Base-by-base conservation (phyloP, 2,329 filamentous ascomycete genomes). In the Diaporthe nobilis region DNA sequence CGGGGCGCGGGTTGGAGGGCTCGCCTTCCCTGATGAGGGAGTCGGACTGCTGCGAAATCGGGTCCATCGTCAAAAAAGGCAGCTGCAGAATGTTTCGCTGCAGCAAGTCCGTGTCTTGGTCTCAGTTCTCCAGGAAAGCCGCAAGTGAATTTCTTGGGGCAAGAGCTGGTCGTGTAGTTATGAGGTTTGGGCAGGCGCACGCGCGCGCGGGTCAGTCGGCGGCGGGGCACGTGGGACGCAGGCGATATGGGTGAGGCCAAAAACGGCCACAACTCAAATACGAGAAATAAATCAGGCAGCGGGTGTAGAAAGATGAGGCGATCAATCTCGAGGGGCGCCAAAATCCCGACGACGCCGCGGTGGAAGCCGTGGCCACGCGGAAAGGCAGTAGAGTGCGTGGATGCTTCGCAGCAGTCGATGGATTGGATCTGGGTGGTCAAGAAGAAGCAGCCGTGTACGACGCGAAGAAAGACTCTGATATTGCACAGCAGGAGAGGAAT, bases 11-110 rank as follows among this genome's bases (percentile, higher is more conserved):
- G 39, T 74, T 68, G 9, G 61, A 39, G 9, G 63, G 55, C 34
- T 49, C 75, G 47, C 75, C 71, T 15, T 74, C 75, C 31, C 72
- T 51, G 22, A 73, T 70, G 44, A 76, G 34, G 57, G 55, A 37
- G 47, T 58, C 17, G 9, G 63, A 57, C 22, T 71, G 63, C 37
- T 74, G 75, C 20, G 57, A 51, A 20, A 49, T 44, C 9, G 75
- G 53, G 37, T 76, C 75, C 75, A 76, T 76, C 37, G 10, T 57
- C 22, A 42, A 39, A 9, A n/a, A 17, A 2, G 8, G 10, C 61
- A 20, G 8, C 49, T 39, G 44, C 17, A 22, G 10, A 4, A 12
- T 6, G 34, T 4, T 17, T n/a, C 17, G 17, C 15, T 34, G 28
- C 17, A 31, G 17, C 7, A 15, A 60, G 12, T 15, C 6, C 10